Evolutionary conservation across 2,329 filamentous ascomycete species (phyloP), one percentile per base, ranked within the genome.

Genomic region (Colletotrichum higginsianum): DNA sequence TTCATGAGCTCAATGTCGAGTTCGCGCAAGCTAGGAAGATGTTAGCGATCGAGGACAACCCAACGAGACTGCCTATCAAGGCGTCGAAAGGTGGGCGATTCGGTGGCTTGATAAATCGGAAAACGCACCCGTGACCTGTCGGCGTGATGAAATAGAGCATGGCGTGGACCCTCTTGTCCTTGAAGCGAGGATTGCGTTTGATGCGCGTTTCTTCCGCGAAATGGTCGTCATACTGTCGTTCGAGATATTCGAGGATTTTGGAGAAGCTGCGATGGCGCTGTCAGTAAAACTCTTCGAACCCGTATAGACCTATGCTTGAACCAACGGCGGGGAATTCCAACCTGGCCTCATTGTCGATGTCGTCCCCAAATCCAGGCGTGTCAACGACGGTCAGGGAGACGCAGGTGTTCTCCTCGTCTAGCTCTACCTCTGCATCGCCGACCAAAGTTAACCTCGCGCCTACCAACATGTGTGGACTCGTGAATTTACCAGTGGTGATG

Each of bases 121-220:
- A 42, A 15, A 76, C 90, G 80, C 88, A 95, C 93, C 93, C 95
- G 83, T 98, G 95, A 79, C 96, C 96, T 73, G 96, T 99, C 57
- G 96, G 96, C 76, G 96, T 97, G 88, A 99, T 98, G 84, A 99
- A 99, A 90, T 99, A 99, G 79, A 99, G 92, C 83, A 99, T 91
- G 77, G 95, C 96, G 82, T 99, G 96, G 60, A 99, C 94, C 87
- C 96, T 94, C 87, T 99, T 98, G 87, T 99, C 96, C 81, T 96
- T 93, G 93, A 99, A 99, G 80, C 96, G 92, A 78, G 96, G 96
- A 88, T 99, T 99, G 95, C 96, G 96, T 94, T 99, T 99, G 89
- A 99, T 99, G 88, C 96, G 94, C 79, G 96, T 98, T 88, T 99
- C 96, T 87, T 98, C 96, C 74, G 96, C 96, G 78, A 99, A 90